Percentiles rank a stretch among this genome's conserved stretches.
Evolutionary conservation across 2,329 filamentous ascomycete genomes (phyloP).

Genomic region (Chrysoporthe cubensis): DNA sequence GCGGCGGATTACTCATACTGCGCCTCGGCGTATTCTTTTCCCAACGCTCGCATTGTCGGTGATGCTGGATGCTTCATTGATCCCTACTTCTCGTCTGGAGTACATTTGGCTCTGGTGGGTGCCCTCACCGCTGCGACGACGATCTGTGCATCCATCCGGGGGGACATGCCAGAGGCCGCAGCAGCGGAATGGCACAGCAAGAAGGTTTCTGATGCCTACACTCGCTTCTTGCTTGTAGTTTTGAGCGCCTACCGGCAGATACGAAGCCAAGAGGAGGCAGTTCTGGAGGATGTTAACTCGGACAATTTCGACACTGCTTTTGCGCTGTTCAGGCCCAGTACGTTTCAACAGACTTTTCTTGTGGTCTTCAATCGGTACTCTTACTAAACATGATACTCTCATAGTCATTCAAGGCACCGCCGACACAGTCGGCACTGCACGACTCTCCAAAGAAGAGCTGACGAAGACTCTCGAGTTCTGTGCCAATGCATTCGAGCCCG

Average conservation of each 20-base stretch:
- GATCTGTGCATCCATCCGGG: conserved; percentile 44
- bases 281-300: conserved; percentile 48
- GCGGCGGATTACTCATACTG: conserved; percentile 55
- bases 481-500: conserved; percentile 36
- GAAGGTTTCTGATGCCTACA: conserved; percentile 51
- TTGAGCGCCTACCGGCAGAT: conserved; percentile 47
- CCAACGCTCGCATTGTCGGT: conserved; percentile 46
- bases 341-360: conserved; percentile 18
- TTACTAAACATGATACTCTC: conserved; percentile 7
- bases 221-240: conserved; percentile 51
- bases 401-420: conserved; percentile 45
- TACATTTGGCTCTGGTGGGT: conserved; percentile 48
- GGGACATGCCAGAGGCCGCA: conserved; percentile 42
- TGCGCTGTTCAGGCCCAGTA: conserved; percentile 45
- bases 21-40: conserved; percentile 45
- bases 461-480: conserved; percentile 41
- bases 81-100: conserved; percentile 52
- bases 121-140: conserved; percentile 51
- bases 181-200: conserved; percentile 48
- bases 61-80: conserved; percentile 56
- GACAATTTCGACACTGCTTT: conserved; percentile 49
- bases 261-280: conserved; percentile 39
- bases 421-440: conserved; percentile 34
- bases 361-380: not conserved
- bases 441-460: conserved; percentile 38